A percentile compares a stretch with the other conserved stretches of the same genome.
Conservation (phyloP, 2,329 filamentous ascomycete species). For the Penicillium sp. region DNA sequence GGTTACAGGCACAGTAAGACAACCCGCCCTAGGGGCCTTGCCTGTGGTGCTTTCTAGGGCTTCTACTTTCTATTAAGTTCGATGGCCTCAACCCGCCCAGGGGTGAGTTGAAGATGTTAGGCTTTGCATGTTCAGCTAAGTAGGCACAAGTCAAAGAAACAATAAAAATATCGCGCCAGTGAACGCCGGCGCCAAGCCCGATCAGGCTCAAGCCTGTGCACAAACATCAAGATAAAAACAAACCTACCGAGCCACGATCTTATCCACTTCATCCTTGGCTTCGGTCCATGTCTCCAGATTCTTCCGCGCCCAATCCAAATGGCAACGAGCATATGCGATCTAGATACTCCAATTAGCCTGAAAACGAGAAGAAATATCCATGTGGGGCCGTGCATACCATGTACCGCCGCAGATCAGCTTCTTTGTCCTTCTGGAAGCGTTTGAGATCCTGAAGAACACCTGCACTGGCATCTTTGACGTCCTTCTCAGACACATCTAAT, state of each 20-base stretch:
- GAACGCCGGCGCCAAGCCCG: slow-evolving; percentile 2
- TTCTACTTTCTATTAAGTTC: not conserved
- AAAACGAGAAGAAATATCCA: not conserved
- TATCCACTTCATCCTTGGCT: slow-evolving; percentile 78
- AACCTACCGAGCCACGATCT: slow-evolving; percentile 60
- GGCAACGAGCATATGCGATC: slow-evolving; percentile 88
- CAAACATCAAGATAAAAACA: not conserved
- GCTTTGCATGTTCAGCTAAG: not conserved
- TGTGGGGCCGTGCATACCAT: slow-evolving; percentile 65
- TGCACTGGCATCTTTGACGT: slow-evolving; percentile 86
- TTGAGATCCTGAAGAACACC: slow-evolving; percentile 87
- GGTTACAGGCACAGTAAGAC: not conserved
- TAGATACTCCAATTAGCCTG: slow-evolving; percentile 38
- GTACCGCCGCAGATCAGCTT: slow-evolving; percentile 86
- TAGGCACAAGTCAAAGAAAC: not conserved
- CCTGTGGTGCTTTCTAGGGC: not conserved
- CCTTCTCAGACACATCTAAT: slow-evolving; percentile 78
- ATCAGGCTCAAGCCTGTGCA: not conserved
- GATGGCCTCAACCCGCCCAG: not conserved
- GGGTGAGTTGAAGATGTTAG: not conserved
- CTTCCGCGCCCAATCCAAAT: slow-evolving; percentile 91
- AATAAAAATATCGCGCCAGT: not conserved
- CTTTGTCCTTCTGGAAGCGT: slow-evolving; percentile 91
- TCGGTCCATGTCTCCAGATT: slow-evolving; percentile 91
- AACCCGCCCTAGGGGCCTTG: not conserved